phyloP scores from a whole-genome alignment of 148 eudicot species.

The Drosera capensis region DNA sequence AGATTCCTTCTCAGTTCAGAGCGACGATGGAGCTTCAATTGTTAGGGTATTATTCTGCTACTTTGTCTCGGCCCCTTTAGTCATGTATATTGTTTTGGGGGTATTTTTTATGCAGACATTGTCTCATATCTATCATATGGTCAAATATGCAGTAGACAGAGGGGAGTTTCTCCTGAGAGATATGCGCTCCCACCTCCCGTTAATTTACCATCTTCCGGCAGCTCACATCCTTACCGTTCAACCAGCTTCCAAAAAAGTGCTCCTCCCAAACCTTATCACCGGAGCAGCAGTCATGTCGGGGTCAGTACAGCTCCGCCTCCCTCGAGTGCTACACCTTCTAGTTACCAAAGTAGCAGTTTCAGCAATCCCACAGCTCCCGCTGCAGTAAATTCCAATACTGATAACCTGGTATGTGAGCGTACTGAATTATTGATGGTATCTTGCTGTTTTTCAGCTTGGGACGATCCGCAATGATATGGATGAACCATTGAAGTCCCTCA shows the following conservation, averaged over 20 bases:
- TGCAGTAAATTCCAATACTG: too few species aligned
- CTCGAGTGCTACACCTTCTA: conserved; percentile 19
- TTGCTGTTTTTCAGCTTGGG: too few species aligned
- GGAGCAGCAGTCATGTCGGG: conserved; percentile 14
- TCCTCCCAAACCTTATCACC: conserved; percentile 19
- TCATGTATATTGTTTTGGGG: not conserved
- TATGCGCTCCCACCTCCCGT: not conserved
- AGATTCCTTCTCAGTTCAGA: not conserved
- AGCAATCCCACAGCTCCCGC: too few species aligned
- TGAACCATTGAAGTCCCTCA: too few species aligned
- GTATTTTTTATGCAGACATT: too few species aligned
- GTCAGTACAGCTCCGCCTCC: conserved; percentile 19
- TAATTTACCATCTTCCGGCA: not conserved
- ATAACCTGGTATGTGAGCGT: too few species aligned
- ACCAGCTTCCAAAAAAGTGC: not conserved
- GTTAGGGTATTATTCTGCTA: not conserved
- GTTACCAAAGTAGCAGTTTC: too few species aligned
- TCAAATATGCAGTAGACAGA: not conserved
- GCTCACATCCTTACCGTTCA: not conserved
- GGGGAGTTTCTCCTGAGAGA: not conserved
- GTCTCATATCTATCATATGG: too few species aligned
- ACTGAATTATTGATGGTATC: too few species aligned
- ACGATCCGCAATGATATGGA: too few species aligned
- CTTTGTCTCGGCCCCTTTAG: not conserved
- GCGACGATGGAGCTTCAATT: not conserved